A percentile compares a stretch with the other conserved stretches of the same genome.
Evolutionary conservation across 805 yeast species (phyloP).

Genomic region (Zygotorulaspora florentina): DNA sequence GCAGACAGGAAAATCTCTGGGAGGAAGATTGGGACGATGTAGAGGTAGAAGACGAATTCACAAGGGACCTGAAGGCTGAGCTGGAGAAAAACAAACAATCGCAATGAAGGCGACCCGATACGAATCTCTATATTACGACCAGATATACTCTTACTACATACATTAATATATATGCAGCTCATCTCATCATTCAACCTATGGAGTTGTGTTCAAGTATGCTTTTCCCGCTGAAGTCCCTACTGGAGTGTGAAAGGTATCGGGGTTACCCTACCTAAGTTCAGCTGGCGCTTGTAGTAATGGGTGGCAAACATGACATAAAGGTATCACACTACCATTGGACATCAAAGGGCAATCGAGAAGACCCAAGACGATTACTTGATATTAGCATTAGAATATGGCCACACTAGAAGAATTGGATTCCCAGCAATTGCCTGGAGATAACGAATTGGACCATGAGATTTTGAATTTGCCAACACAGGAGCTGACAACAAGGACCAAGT

Average conservation of each 20-base stretch:
- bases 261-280: too few species aligned
- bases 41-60: constrained; percentile 86
- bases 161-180: neutral
- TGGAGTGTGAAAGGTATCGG: too few species aligned
- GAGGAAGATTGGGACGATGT: constrained; percentile 98
- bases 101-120: constrained; percentile 3
- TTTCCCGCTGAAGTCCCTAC: too few species aligned
- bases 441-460: constrained; percentile 78
- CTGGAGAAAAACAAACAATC: constrained; percentile 26
- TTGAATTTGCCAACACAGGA: constrained; percentile 73
- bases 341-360: neutral
- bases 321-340: too few species aligned
- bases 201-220: neutral
- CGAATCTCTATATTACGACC: neutral
- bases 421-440: constrained; percentile 42
- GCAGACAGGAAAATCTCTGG: constrained; percentile 68
- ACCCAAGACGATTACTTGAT: neutral
- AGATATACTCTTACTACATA: neutral
- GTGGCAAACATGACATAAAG: too few species aligned
- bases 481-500: constrained; percentile 75
- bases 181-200: too few species aligned
- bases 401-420: constrained; percentile 79
- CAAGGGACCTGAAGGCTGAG: constrained; percentile 60
- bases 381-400: constrained; percentile 48
- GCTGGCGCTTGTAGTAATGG: too few species aligned